Evolutionary conservation across 1,139 yeast genomes (phyloP).

Genomic region (Pichia sp.): DNA sequence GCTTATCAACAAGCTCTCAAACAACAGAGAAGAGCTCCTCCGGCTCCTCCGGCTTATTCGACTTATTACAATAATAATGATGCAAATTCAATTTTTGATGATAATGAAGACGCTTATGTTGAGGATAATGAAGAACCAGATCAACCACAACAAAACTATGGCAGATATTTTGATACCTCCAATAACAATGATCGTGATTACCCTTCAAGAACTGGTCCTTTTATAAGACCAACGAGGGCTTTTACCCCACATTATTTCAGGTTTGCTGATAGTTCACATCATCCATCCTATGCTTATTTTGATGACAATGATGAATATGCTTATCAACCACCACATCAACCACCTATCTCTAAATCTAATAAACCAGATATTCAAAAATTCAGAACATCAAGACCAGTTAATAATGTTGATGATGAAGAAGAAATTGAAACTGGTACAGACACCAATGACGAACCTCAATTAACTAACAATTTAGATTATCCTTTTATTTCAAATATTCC

Average conservation of each 20-base stretch:
- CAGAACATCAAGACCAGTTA: no score
- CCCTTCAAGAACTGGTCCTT: background rate
- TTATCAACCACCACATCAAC: background rate
- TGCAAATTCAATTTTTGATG: no score
- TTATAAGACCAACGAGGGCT: no score
- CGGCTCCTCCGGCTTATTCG: background rate
- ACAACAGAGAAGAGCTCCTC: background rate
- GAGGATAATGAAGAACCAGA: background rate
- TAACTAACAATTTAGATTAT: no score
- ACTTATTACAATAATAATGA: no score
- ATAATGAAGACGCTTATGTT: background rate
- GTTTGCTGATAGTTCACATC: background rate
- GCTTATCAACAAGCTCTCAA: conserved; percentile 5
- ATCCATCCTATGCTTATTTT: background rate
- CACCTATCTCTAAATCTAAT: no score
- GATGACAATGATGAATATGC: background rate
- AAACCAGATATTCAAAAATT: no score
- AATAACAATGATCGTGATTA: background rate
- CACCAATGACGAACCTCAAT: no score
- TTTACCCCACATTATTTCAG: background rate
- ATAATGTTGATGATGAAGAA: no score
- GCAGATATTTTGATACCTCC: background rate
- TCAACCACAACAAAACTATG: background rate
- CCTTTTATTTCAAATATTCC: no score
- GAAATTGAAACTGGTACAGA: no score